These are phyloP conservation scores for Fusarium sp. DNA, from an alignment of 2,329 filamentous ascomycete species.

Conservation along the genomic window DNA sequence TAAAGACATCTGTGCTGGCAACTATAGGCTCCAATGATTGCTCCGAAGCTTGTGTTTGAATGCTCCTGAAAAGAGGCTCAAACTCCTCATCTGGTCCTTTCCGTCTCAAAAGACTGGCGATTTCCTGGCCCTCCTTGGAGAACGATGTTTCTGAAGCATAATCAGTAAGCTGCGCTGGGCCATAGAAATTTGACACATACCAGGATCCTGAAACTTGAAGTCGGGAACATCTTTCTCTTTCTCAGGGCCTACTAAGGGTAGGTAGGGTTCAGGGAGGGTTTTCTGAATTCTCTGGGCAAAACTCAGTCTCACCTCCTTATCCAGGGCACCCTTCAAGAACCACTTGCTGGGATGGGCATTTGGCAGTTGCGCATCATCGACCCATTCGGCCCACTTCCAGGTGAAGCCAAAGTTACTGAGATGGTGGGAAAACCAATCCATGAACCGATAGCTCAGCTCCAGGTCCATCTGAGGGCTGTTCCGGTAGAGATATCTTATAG, in stretches of 20 bases:
- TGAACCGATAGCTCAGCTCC: constrained; percentile 84
- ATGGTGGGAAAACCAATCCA: constrained; percentile 98
- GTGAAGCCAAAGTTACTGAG: constrained; percentile 99
- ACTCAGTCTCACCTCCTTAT: constrained; percentile 96
- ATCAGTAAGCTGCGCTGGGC: neutral
- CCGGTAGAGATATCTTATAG: constrained; percentile 90
- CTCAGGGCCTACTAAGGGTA: constrained; percentile 79
- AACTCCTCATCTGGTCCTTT: constrained; percentile 89
- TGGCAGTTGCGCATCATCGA: constrained; percentile 81
- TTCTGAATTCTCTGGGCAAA: constrained; percentile 97
- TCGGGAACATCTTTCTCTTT: constrained; percentile 96
- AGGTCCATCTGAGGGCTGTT: constrained; percentile 84
- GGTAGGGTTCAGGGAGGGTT: constrained; percentile 85
- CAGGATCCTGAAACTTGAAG: constrained; percentile 84
- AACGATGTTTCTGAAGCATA: constrained; percentile 75
- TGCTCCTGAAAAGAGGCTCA: constrained; percentile 79
- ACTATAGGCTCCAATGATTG: constrained; percentile 80
- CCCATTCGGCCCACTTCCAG: constrained; percentile 99
- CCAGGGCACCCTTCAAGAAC: constrained; percentile 88
- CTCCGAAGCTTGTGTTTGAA: constrained; percentile 79
- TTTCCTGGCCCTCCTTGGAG: constrained; percentile 81
- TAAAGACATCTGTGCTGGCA: constrained; percentile 90
- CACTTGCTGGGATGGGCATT: constrained; percentile 87
- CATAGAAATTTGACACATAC: constrained; percentile 56
- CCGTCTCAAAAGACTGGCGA: constrained; percentile 79